These are phyloP conservation scores for Colletotrichum neosansevieriae DNA, from an alignment of 2,329 filamentous ascomycete genomes.

Conservation along the genomic window DNA sequence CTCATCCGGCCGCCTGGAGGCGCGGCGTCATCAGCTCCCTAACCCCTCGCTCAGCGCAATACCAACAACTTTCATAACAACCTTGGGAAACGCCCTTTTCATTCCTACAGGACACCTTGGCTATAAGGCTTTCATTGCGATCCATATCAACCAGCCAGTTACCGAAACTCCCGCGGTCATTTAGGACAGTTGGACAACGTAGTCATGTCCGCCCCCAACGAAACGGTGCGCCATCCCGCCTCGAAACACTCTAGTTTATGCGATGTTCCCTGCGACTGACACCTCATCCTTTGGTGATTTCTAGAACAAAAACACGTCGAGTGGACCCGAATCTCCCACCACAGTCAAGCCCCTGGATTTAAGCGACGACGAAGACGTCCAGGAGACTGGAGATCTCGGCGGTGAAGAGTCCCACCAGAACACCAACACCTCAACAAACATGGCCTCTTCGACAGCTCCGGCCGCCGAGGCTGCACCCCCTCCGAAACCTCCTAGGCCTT, in stretches of 20 bases:
- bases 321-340: constrained; percentile 72
- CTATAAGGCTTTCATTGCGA: constrained; percentile 14
- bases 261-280: constrained; percentile 39
- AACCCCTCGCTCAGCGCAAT: constrained; percentile 38
- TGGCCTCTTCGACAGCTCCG: constrained; percentile 51
- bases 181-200: constrained; percentile 25
- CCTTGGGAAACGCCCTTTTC: constrained; percentile 22
- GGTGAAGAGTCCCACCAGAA: constrained; percentile 52
- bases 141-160: background rate
- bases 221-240: constrained; percentile 55
- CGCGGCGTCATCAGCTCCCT: constrained; percentile 42
- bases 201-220: constrained; percentile 58
- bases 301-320: constrained; percentile 59
- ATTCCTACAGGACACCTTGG: background rate
- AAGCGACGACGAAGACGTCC: constrained; percentile 75
- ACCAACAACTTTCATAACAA: constrained; percentile 35
- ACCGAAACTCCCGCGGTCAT: background rate
- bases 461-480: constrained; percentile 54
- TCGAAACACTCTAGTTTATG: constrained; percentile 41
- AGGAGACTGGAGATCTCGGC: constrained; percentile 66
- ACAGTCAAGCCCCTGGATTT: constrained; percentile 74
- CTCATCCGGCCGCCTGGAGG: constrained; percentile 21
- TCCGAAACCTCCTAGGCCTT: constrained; percentile 88
- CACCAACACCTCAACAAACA: constrained; percentile 45
- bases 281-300: constrained; percentile 24